A percentile compares a stretch with the other conserved stretches of the same genome.
Evolutionary conservation across 1,284 basidiomycete genomes (phyloP).

Genomic region (Cutaneotrichosporon sp.): DNA sequence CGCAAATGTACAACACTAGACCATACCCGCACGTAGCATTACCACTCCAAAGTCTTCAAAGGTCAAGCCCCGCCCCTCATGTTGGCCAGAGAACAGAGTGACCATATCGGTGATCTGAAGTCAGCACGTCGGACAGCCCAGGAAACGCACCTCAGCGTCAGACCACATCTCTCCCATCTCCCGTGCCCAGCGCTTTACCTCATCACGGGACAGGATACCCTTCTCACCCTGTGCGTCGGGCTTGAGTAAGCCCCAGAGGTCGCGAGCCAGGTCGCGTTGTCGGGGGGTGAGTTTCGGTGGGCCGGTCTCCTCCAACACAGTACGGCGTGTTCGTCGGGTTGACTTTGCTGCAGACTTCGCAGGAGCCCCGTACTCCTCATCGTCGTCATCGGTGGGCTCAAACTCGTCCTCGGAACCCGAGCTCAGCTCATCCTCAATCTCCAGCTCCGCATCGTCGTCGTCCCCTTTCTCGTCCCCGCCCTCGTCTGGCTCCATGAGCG

Average conservation of each 20-base stretch:
- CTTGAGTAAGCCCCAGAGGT: conserved; percentile 45
- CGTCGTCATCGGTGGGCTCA: conserved; percentile 23
- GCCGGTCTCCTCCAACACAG: conserved; percentile 1
- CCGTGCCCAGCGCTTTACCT: conserved; percentile 42
- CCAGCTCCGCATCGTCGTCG: conserved; percentile 10
- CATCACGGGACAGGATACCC: conserved; percentile 34
- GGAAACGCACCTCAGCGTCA: conserved; percentile 42
- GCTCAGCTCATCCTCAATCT: conserved; percentile 1
- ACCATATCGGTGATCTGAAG: conserved; percentile 48
- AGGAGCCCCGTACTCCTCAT: conserved; percentile 5
- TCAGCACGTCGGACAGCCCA: not conserved
- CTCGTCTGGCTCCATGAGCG: conserved; percentile 37
- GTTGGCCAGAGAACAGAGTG: conserved; percentile 43
- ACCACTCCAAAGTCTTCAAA: conserved; percentile 47
- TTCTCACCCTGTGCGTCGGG: conserved; percentile 11
- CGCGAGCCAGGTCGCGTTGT: conserved; percentile 37
- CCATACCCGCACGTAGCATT: conserved; percentile 41
- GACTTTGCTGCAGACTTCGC: not conserved
- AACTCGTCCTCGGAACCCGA: conserved; percentile 26
- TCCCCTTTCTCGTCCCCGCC: conserved; percentile 16
- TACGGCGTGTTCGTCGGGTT: not conserved
- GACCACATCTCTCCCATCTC: conserved; percentile 47
- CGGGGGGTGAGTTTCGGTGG: conserved; percentile 23
- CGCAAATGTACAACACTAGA: conserved; percentile 22
- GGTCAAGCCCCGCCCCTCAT: conserved; percentile 40